Conservation (phyloP, 208 protist species). For the Leishmania aethiopica region DNA sequence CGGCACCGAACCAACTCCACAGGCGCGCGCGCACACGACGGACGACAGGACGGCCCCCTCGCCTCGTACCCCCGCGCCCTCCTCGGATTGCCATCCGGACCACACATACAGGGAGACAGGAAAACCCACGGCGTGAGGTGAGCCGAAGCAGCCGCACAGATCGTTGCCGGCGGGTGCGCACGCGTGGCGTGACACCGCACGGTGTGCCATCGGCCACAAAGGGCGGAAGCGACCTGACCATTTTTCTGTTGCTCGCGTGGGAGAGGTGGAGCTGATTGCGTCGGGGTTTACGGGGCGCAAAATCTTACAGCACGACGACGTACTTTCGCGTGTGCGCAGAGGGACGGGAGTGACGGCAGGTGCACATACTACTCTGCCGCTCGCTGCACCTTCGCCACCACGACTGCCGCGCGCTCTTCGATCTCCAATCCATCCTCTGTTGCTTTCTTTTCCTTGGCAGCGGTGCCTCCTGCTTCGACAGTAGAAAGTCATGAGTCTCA, state of each 20-base stretch:
- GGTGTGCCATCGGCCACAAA: not conserved
- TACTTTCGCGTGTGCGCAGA: not conserved
- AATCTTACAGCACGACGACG: not conserved
- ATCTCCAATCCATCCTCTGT: not conserved
- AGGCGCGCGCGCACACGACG: not conserved
- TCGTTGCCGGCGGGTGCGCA: not conserved
- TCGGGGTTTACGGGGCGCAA: not conserved
- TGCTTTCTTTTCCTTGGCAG: not conserved
- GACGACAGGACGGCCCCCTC: not conserved
- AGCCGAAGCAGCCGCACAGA: not conserved
- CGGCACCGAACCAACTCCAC: not conserved
- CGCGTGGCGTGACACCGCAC: not conserved
- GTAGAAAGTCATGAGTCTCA: slow-evolving; percentile 25
- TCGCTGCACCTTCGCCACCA: not conserved
- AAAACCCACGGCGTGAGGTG: not conserved
- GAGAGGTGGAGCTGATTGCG: not conserved
- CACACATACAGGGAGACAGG: not conserved
- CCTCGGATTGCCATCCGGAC: not conserved
- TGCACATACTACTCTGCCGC: not conserved
- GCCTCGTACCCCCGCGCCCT: not conserved
- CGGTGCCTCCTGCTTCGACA: not conserved
- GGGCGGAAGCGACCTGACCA: not conserved
- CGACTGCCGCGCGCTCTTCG: not conserved
- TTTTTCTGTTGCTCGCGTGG: not conserved
- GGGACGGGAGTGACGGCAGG: not conserved